These are phyloP conservation scores for Hypholoma fasciculare DNA, from an alignment of 768 basidiomycete genomes.

Conservation along the genomic window DNA sequence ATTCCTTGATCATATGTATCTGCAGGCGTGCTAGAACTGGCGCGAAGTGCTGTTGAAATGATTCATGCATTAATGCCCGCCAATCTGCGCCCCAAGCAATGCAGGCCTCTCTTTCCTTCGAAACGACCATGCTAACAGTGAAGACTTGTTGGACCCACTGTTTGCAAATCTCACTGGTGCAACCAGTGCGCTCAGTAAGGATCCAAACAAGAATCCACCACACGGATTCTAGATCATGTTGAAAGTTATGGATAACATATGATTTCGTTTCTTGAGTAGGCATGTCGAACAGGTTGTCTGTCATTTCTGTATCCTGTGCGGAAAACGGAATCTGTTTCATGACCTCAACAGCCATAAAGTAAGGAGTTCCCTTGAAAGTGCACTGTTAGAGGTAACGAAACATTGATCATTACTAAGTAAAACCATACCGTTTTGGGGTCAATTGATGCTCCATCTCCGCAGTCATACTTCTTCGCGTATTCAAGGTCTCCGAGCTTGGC, in stretches of 20 bases:
- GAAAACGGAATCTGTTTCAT: neutral
- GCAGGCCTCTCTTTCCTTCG: no score
- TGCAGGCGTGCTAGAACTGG: no score
- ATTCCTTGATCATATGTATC: no score
- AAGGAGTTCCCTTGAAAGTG: constrained; percentile 9
- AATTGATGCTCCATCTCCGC: neutral
- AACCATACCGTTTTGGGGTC: constrained; percentile 15
- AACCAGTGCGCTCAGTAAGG: neutral
- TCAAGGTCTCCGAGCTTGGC: constrained; percentile 15
- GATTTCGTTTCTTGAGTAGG: neutral
- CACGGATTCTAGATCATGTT: neutral
- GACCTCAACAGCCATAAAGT: constrained; percentile 15
- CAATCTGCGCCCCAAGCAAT: no score
- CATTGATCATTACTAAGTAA: neutral
- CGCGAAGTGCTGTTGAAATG: no score
- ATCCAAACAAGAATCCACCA: neutral
- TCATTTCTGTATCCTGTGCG: neutral
- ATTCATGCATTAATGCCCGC: no score
- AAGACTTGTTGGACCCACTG: no score
- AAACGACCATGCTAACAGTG: no score
- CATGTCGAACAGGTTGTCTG: neutral
- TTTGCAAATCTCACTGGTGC: no score
- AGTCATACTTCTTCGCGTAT: constrained; percentile 9
- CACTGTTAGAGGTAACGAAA: neutral
- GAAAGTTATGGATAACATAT: neutral